Evolutionary conservation across 2,329 filamentous ascomycete species (phyloP).

Genomic region (Pyrenochaeta sp.): DNA sequence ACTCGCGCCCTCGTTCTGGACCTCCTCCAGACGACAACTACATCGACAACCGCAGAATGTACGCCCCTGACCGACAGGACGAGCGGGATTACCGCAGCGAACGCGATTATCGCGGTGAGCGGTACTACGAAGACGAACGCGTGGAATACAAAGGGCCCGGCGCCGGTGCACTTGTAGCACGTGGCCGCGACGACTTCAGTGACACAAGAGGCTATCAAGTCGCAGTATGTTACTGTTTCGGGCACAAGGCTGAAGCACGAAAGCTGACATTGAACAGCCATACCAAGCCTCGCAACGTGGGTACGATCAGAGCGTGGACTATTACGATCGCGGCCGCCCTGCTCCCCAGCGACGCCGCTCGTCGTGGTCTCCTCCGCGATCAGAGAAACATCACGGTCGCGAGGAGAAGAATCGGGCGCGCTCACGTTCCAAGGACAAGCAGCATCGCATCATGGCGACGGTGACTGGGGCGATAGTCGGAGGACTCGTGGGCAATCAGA

Average conservation of each 20-base stretch:
- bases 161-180: constrained; percentile 21
- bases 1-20: constrained; percentile 2
- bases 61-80: constrained; percentile 18
- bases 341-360: constrained; percentile 26
- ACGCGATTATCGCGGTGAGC: constrained; percentile 14
- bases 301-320: constrained; percentile 12
- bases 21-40: constrained; percentile 4
- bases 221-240: constrained; percentile 18
- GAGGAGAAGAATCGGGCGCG: constrained; percentile 20
- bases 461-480: constrained; percentile 45
- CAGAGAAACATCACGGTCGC: constrained; percentile 15
- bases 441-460: constrained; percentile 32
- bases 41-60: constrained; percentile 22
- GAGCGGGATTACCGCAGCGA: constrained; percentile 18
- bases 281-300: constrained; percentile 6
- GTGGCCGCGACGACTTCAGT: constrained; percentile 15
- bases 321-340: constrained; percentile 22
- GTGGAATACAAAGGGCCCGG: constrained; percentile 20
- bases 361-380: constrained; percentile 40
- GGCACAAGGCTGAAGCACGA: neutral
- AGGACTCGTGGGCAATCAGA: constrained; percentile 36
- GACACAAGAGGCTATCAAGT: constrained; percentile 18
- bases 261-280: constrained; percentile 11
- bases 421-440: constrained; percentile 29
- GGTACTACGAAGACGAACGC: constrained; percentile 25